Percentiles rank a stretch among this genome's conserved stretches.
phyloP scores from a whole-genome alignment of 345 rosid species.

The Brassica rapa region DNA sequence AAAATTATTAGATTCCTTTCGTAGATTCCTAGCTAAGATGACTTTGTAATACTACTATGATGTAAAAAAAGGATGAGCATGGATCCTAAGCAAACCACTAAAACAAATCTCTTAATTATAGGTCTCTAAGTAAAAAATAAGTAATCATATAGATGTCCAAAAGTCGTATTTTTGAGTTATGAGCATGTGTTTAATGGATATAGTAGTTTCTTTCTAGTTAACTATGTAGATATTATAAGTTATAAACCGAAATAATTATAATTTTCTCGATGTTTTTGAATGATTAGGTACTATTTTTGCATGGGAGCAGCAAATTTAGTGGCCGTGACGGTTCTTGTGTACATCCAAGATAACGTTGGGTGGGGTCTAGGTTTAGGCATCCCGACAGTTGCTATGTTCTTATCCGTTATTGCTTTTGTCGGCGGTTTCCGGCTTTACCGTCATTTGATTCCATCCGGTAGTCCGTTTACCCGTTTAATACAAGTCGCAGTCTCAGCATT shows the following conservation, averaged over 20 bases:
- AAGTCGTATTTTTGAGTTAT: not conserved
- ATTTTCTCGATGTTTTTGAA: constrained; percentile 1
- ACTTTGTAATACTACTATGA: not conserved
- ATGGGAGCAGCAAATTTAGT: constrained; percentile 72
- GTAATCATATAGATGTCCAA: not conserved
- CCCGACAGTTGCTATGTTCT: constrained; percentile 72
- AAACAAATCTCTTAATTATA: not conserved
- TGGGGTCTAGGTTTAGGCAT: constrained; percentile 90
- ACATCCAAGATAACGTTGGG: constrained; percentile 77
- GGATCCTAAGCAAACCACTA: not conserved
- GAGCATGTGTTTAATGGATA: not conserved
- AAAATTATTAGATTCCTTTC: not conserved
- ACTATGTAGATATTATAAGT: not conserved
- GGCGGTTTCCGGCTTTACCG: constrained; percentile 74
- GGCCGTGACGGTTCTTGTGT: constrained; percentile 77
- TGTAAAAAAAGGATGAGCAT: not conserved
- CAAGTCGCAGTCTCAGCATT: constrained; percentile 72
- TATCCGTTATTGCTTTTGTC: constrained; percentile 56
- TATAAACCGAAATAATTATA: not conserved
- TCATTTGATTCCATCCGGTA: constrained; percentile 75
- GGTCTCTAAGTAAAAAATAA: not conserved
- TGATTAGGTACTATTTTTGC: constrained; percentile 59
- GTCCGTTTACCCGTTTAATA: constrained; percentile 82
- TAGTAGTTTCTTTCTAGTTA: not conserved
- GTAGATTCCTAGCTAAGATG: constrained; percentile 16